Percentiles rank a stretch among this genome's conserved stretches.
Conservation (phyloP, 1,139 yeast genomes). For the Hansenula sp. region DNA sequence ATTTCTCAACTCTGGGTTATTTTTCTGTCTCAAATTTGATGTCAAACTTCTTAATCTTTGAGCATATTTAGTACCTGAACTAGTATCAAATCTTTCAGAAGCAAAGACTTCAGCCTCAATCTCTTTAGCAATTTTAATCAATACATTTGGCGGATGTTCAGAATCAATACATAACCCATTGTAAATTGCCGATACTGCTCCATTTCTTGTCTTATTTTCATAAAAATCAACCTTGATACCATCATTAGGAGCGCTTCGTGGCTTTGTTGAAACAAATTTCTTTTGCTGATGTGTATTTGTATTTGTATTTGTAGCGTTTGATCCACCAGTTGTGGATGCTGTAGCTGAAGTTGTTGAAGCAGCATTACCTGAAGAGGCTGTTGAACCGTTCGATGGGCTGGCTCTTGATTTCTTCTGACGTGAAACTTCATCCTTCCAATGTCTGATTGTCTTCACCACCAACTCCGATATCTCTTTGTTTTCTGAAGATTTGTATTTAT, state of each 20-base stretch:
- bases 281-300: slow-evolving; percentile 11
- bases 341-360: slow-evolving; percentile 12
- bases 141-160: slow-evolving; percentile 46
- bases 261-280: slow-evolving; percentile 41
- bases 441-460: slow-evolving; percentile 78
- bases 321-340: slow-evolving; percentile 12
- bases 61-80: slow-evolving; percentile 13
- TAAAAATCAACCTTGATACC: slow-evolving; percentile 70
- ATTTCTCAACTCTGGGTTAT: slow-evolving; percentile 78
- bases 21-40: slow-evolving; percentile 72
- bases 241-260: slow-evolving; percentile 77
- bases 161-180: slow-evolving; percentile 87
- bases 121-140: slow-evolving; percentile 61
- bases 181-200: slow-evolving; percentile 78
- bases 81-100: slow-evolving; percentile 51
- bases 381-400: slow-evolving; percentile 9
- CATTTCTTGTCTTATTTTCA: slow-evolving; percentile 77
- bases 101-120: slow-evolving; percentile 72
- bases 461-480: slow-evolving; percentile 63
- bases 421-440: slow-evolving; percentile 90
- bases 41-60: slow-evolving; percentile 21
- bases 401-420: slow-evolving; percentile 51
- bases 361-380: slow-evolving; percentile 12
- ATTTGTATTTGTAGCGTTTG: slow-evolving; percentile 20
- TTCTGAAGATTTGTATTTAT: slow-evolving; percentile 71